Evolutionary conservation across 2,329 filamentous ascomycete genomes (phyloP), one percentile per base, ranked within the genome.

Genomic region (Calonectria leucothoes): DNA sequence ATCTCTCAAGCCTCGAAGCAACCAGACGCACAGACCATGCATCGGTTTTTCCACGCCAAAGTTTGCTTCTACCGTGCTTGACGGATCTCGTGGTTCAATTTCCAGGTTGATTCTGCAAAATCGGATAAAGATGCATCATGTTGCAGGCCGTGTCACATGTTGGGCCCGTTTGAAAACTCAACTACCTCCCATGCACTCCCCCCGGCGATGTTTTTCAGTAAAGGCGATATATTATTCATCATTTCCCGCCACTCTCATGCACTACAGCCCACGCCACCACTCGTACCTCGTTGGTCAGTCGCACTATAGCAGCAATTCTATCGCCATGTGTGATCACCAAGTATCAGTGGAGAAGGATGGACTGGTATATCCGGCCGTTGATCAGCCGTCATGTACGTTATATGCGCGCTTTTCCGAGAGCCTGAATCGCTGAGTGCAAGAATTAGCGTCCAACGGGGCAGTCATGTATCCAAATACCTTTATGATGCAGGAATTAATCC

Each of bases 401-500:
- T 10, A 14, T 15, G 31, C 11, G 35, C n/a, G n/a, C 15, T 20
- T 12, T 20, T 11, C 29, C n/a, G 1, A 4, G n/a, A 14, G 4
- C 37, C 25, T 31, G 39, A 51, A 45, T 17, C 25, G 29, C 27
- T 29, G 20, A 25, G 37, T 69, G 11, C 35, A 23, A 2, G 20
- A 35, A 33, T 12, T 20, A 76, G 75, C 66, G 10, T 77, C 72
- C 2, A 79, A 78, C 48, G 76, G 77, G 23, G 75, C 72, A 2
- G 37, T 71, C 37, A 76, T 78, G 76, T 77, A 68, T n/a, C 77
- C 77, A 6, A 77, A 79, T 49, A 78, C 77, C 2, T 77, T 77
- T n/a, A 70, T 63, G 55, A 72, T 74, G 74, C 76, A 79, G 17
- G 76, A 77, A 42, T 25, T 64, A 12, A 17, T 76, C 2, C 74